These are phyloP conservation scores for Bassia scoparia DNA, from an alignment of 148 eudicot genomes.

Conservation along the genomic window DNA sequence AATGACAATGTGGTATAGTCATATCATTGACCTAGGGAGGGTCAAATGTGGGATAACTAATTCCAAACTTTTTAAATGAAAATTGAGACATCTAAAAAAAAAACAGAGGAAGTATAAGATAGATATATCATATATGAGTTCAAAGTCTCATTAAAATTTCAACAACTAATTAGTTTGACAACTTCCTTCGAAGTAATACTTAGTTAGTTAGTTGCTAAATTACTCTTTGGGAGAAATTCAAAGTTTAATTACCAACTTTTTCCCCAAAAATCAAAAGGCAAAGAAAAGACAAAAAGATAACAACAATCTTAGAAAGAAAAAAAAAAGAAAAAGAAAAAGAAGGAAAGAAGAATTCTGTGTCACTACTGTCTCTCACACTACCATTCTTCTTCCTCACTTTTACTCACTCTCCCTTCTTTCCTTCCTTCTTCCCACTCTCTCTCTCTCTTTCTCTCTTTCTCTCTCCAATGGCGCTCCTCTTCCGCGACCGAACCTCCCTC, in stretches of 20 bases:
- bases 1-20: no score
- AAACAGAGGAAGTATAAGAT: no score
- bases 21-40: no score
- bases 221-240: no score
- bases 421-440: constrained; percentile 4
- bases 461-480: constrained; percentile 68
- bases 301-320: background rate
- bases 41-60: no score
- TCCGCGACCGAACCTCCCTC: constrained; percentile 51
- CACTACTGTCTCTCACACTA: background rate
- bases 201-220: no score
- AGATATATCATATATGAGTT: no score
- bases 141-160: no score
- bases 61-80: no score
- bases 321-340: background rate
- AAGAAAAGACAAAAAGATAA: background rate
- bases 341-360: background rate
- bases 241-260: background rate
- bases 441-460: constrained; percentile 16
- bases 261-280: background rate
- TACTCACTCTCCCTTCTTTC: background rate
- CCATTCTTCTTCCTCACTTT: background rate
- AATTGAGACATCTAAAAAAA: no score
- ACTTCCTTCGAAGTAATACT: no score
- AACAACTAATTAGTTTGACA: no score